These are phyloP conservation scores for Euphorbia schlechtendalii DNA, from an alignment of 441 rosid species.

Conservation along the genomic window DNA sequence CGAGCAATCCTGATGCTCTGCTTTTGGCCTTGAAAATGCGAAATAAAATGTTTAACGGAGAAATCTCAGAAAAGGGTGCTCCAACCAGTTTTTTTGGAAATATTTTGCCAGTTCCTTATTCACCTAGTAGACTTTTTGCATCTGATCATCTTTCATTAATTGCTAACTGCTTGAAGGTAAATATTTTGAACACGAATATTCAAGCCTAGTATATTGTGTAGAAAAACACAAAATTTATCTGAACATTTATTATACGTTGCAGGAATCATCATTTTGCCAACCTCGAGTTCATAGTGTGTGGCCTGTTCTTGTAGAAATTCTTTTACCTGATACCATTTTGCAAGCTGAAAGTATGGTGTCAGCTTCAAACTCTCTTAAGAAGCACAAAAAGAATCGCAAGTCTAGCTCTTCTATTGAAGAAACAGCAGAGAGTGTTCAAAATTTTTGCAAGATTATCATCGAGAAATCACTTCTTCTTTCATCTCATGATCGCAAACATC, in stretches of 20 bases:
- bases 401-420: slow-evolving; percentile 70
- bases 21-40: no score
- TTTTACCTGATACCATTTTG: slow-evolving; percentile 62
- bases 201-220: background rate
- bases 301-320: slow-evolving; percentile 63
- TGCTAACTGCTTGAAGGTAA: no score
- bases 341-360: slow-evolving; percentile 60
- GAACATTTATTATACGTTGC: slow-evolving; percentile 22
- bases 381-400: slow-evolving; percentile 66
- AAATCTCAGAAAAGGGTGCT: no score
- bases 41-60: no score
- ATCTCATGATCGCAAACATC: slow-evolving; percentile 89
- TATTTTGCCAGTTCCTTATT: no score
- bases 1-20: no score
- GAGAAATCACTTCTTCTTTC: slow-evolving; percentile 75
- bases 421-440: slow-evolving; percentile 45
- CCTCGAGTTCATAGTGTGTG: slow-evolving; percentile 91
- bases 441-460: slow-evolving; percentile 55
- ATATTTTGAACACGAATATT: background rate
- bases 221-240: slow-evolving; percentile 6
- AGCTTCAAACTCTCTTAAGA: slow-evolving; percentile 63
- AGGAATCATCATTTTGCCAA: slow-evolving; percentile 96
- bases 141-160: no score
- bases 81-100: no score
- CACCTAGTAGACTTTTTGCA: no score